Base-by-base conservation (phyloP, 768 basidiomycete genomes). In the Glaciozyma martinii region DNA sequence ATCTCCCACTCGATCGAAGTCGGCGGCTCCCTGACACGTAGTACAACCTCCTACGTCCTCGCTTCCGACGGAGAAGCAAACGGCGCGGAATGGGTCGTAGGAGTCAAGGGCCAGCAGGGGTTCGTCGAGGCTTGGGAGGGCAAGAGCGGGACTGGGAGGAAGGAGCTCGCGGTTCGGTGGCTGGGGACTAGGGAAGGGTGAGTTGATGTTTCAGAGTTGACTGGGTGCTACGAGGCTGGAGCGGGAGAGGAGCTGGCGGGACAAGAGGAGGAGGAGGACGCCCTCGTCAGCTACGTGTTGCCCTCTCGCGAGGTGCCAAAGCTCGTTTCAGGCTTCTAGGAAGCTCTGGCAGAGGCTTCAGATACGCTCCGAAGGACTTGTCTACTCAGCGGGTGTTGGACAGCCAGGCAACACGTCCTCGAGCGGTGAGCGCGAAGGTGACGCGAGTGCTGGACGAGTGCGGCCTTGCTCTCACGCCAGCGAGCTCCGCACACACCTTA, bases 1-100 rank as follows among this genome's bases (percentile, higher is more conserved):
- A 82, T 98, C 66, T 88, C 92, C 40, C 86, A 90, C 73, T 85
- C 88, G 8, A 80, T 91, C 65, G 93, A 95, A 72, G 87, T 95
- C 29, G 90, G 87, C 43, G 93, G 93, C 59, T 82, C 92, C 25
- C 81, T 90, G 29, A 87, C 90, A 62, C 86, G 87, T 79, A 84
- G 92, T 80, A 88, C 85, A 60, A 94, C 92, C 54, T 88, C 90
- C 56, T 95, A 87, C 77, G 85, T 87, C 25, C 83, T 90, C 75
- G 88, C 84, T 74, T 83, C 88, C 44, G 81, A 87, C 52, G 30
- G 53, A 18, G 23, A 0, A 19, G 23, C 3, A 27, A n/a, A 10
- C 68, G 6, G 37, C 63, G 70, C 21, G 61, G 59, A 27, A 65
- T 72, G 27, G 72, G 60, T 63, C 21, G 65, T 76, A 16, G 76